These are phyloP conservation scores for Penicillium sp. DNA, from an alignment of 2,329 filamentous ascomycete species.

Conservation along the genomic window DNA sequence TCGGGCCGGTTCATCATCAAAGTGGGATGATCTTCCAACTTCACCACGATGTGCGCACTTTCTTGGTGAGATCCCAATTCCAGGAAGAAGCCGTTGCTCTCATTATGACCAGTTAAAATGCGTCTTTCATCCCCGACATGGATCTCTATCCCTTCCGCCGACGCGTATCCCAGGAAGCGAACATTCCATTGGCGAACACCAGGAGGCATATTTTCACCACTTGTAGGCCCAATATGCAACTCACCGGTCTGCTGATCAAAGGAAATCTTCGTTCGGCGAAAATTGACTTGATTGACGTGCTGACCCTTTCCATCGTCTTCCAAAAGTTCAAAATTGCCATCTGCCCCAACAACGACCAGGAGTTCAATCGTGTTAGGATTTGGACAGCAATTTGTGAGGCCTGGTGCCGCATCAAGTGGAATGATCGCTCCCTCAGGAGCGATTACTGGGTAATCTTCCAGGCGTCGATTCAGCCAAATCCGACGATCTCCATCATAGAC, in stretches of 20 bases:
- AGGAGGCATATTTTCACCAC: background rate
- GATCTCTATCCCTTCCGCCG: background rate
- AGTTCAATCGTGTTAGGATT: background rate
- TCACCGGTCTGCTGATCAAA: background rate
- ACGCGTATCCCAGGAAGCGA: background rate
- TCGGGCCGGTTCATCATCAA: background rate
- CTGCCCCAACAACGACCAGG: background rate
- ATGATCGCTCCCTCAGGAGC: constrained; percentile 59
- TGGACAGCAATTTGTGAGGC: background rate
- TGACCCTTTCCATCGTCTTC: background rate
- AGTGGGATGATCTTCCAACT: background rate
- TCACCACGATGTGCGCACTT: background rate
- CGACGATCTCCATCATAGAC: constrained; percentile 59
- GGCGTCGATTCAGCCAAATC: constrained; percentile 52
- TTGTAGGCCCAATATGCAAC: background rate
- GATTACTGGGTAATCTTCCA: constrained; percentile 55
- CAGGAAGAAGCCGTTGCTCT: background rate
- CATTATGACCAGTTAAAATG: background rate
- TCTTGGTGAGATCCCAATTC: background rate
- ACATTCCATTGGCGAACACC: background rate
- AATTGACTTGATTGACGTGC: background rate
- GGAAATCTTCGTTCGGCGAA: background rate
- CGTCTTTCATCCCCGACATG: background rate
- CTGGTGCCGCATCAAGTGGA: constrained; percentile 28
- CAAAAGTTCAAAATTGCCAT: background rate